Evolutionary conservation across 2,329 filamentous ascomycete species (phyloP).

Genomic region (Colletotrichum filicis): DNA sequence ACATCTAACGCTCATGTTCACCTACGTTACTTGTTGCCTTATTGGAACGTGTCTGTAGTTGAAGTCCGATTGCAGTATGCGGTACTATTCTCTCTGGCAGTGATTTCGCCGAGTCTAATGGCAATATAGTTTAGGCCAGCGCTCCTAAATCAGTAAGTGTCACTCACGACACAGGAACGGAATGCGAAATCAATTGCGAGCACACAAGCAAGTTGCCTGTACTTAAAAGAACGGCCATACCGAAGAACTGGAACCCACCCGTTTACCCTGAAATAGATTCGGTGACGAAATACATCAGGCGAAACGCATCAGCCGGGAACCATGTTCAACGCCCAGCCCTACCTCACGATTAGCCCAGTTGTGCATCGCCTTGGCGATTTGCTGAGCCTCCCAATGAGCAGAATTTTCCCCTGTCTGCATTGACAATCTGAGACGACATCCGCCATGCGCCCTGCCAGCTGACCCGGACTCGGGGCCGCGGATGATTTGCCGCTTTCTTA

Average conservation of each 20-base stretch:
- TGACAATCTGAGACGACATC: slow-evolving; percentile 21
- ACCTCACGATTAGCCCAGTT: slow-evolving; percentile 8
- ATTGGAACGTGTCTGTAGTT: too few relatives aligned
- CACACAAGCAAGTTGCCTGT: slow-evolving; percentile 4
- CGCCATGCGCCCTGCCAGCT: slow-evolving; percentile 21
- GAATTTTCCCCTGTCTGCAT: slow-evolving; percentile 18
- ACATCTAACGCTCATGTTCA: too few relatives aligned
- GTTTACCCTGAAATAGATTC: slow-evolving; percentile 9
- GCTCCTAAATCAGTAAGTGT: background rate
- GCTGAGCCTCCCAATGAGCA: background rate
- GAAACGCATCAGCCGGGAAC: slow-evolving; percentile 3
- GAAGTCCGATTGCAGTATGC: too few relatives aligned
- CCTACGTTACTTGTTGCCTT: too few relatives aligned
- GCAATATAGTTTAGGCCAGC: background rate
- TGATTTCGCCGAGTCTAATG: background rate
- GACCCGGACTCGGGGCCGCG: background rate
- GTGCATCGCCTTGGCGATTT: slow-evolving; percentile 14
- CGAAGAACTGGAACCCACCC: slow-evolving; percentile 13
- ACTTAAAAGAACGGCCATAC: slow-evolving; percentile 13
- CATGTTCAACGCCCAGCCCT: background rate
- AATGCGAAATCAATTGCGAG: background rate
- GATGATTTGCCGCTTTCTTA: slow-evolving; percentile 15
- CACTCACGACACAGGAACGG: background rate
- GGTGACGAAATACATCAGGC: slow-evolving; percentile 19
- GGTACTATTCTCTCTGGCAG: too few relatives aligned